Evolutionary conservation across 2,329 filamentous ascomycete genomes (phyloP).

Genomic region (Myriosclerotinia curreyana): DNA sequence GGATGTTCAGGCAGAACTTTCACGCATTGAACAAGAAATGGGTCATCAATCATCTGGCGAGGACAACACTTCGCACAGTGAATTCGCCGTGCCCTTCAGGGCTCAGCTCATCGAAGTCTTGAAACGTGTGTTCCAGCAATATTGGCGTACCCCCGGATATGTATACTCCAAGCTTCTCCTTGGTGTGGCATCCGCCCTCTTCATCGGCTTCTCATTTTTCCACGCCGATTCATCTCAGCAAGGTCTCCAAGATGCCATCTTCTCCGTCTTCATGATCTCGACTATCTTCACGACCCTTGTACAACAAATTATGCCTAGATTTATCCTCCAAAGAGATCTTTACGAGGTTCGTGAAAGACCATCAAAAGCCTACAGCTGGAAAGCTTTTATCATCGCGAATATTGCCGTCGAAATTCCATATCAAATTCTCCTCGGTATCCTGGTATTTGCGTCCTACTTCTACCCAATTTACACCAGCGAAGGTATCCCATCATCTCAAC

Average conservation of each 20-base stretch:
- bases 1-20: slow-evolving; percentile 39
- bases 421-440: slow-evolving; percentile 69
- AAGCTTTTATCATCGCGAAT: slow-evolving; percentile 38
- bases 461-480: slow-evolving; percentile 70
- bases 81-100: slow-evolving; percentile 75
- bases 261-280: slow-evolving; percentile 67
- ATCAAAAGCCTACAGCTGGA: slow-evolving; percentile 41
- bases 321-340: slow-evolving; percentile 64
- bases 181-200: slow-evolving; percentile 49
- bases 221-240: slow-evolving; percentile 58
- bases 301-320: slow-evolving; percentile 68
- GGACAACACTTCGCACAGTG: slow-evolving; percentile 48
- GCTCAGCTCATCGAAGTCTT: slow-evolving; percentile 64
- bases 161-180: slow-evolving; percentile 68
- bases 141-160: slow-evolving; percentile 74
- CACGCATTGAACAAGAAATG: slow-evolving; percentile 32
- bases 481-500: slow-evolving; percentile 40
- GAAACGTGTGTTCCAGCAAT: slow-evolving; percentile 68
- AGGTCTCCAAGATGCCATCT: slow-evolving; percentile 69
- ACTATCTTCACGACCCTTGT: slow-evolving; percentile 66
- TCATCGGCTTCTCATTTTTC: slow-evolving; percentile 68
- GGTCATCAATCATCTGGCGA: slow-evolving; percentile 55
- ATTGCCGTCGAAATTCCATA: slow-evolving; percentile 84
- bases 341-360: slow-evolving; percentile 53
- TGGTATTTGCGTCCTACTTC: slow-evolving; percentile 81